Evolutionary conservation across 2,329 filamentous ascomycete genomes (phyloP), one percentile per base, ranked within the genome.

Genomic region (Mycosphaerelloides madeirae): DNA sequence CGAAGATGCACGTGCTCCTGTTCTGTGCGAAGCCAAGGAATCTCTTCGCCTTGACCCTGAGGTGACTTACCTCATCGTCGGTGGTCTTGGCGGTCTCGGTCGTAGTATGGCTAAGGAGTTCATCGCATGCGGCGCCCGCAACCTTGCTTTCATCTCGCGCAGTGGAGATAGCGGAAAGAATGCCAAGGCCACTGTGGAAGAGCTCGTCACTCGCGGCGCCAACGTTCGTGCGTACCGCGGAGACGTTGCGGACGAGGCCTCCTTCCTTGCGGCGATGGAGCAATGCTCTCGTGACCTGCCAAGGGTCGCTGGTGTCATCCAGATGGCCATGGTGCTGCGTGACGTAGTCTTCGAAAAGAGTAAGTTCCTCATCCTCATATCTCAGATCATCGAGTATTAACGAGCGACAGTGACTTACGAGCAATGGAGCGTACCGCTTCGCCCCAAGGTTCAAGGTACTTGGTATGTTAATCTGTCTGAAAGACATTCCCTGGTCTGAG

Each of bases 231-330:
- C 42, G 14, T 42, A 38, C 29, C 15, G 43, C 32, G 15, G 29
- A 12, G 33, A 43, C 29, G 22, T 47, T 8, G 8, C 28, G 28
- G 12, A 28, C 25, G 34, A 28, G 3, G 46, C 42, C 8, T 36
- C 35, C 13, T 32, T 32, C 16, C 35, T 36, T 14, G 43, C 41
- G 39, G 37, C 28, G 41, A 18, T 46, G 47, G 28, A 37, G 43
- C 16, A 45, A 44, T n/a, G 39, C 31, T 13, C 34, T 38, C 6
- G 31, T 38, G 8, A 45, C 55, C 47, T 62, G 40, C 52, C 20
- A 43, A 58, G 63, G 1, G 65, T 76, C 22, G 63, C 52, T 0
- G 73, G 73, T n/a, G 67, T 75, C 0, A 62, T 60, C 1, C 63
- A 75, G 38, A 62, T 52, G 2, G 60, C 65, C 13, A 67, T 66